These are phyloP conservation scores for Limonomyces culmigenus DNA, from an alignment of 1,284 basidiomycete genomes.

Conservation along the genomic window DNA sequence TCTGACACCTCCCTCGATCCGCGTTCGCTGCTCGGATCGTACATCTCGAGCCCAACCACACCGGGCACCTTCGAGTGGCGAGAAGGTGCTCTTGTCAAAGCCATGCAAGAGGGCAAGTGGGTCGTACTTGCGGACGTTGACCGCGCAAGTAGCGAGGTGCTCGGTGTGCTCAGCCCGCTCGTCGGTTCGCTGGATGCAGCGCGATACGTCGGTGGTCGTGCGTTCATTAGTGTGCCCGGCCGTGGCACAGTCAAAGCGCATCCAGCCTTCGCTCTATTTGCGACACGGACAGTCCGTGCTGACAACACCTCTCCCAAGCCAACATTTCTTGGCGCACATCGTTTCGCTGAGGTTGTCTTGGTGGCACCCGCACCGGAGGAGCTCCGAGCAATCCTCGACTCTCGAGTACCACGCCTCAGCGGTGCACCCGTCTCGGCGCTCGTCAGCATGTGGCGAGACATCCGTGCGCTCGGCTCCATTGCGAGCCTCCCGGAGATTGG, in stretches of 20 bases:
- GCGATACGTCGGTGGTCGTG: slow-evolving; percentile 64
- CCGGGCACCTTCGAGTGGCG: slow-evolving; percentile 94
- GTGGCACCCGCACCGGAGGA: slow-evolving; percentile 47
- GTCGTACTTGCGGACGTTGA: slow-evolving; percentile 91
- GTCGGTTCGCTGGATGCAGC: slow-evolving; percentile 63
- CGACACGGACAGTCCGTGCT: slow-evolving; percentile 49
- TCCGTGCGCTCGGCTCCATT: slow-evolving; percentile 28
- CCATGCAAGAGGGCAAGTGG: slow-evolving; percentile 88
- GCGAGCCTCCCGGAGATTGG: slow-evolving; percentile 50
- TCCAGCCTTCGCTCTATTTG: slow-evolving; percentile 67
- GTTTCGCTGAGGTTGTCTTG: slow-evolving; percentile 60
- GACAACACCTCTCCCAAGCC: slow-evolving; percentile 30
- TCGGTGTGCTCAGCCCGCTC: slow-evolving; percentile 72
- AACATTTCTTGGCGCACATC: slow-evolving; percentile 69
- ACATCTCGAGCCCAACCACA: slow-evolving; percentile 73
- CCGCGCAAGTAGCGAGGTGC: slow-evolving; percentile 71
- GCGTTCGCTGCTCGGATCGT: slow-evolving; percentile 86
- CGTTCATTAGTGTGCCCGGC: slow-evolving; percentile 52
- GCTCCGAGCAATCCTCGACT: slow-evolving; percentile 48
- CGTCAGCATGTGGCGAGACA: slow-evolving; percentile 46
- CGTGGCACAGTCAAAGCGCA: slow-evolving; percentile 53
- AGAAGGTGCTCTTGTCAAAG: slow-evolving; percentile 85
- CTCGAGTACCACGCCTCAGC: slow-evolving; percentile 47
- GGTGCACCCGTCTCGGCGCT: slow-evolving; percentile 28
- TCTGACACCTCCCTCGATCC: slow-evolving; percentile 93